Percentiles rank a stretch among this genome's conserved stretches.
Conservation (phyloP, 2,329 filamentous ascomycete species). For the Rutstroemia sp. region DNA sequence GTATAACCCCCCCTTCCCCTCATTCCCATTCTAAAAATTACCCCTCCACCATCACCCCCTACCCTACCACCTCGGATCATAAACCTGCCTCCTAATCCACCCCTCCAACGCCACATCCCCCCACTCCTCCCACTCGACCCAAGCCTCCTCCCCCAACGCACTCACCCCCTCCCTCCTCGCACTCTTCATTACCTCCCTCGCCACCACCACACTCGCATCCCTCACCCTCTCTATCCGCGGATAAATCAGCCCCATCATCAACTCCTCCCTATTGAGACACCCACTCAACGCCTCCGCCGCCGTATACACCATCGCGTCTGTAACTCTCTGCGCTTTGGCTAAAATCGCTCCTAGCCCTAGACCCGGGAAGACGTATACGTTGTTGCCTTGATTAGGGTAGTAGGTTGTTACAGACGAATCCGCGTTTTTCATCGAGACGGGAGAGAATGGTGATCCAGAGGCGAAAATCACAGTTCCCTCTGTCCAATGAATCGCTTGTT, state of each 20-base stretch:
- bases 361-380: conserved; percentile 91
- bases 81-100: conserved; percentile 53
- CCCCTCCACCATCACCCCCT: no score
- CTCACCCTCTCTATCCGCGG: conserved; percentile 85
- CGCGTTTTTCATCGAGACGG: conserved; percentile 56
- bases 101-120: conserved; percentile 53
- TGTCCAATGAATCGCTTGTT: conserved; percentile 85
- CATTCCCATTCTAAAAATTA: no score
- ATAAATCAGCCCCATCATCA: conserved; percentile 80
- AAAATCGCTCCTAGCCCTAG: conserved; percentile 91
- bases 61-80: conserved; percentile 47
- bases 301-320: conserved; percentile 94
- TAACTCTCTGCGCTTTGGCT: conserved; percentile 77
- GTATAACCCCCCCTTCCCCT: no score
- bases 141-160: conserved; percentile 58
- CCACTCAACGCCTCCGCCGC: conserved; percentile 76
- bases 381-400: conserved; percentile 78
- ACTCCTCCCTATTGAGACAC: conserved; percentile 73
- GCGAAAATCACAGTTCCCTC: conserved; percentile 90
- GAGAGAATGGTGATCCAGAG: conserved; percentile 85
- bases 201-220: conserved; percentile 79
- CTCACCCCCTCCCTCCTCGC: conserved; percentile 77
- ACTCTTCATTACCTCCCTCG: conserved; percentile 87
- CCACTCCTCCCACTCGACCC: conserved; percentile 68
- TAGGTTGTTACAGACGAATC: conserved; percentile 53